Evolutionary conservation across 2,329 filamentous ascomycete genomes (phyloP).

Genomic region (Alternaria infectoria): DNA sequence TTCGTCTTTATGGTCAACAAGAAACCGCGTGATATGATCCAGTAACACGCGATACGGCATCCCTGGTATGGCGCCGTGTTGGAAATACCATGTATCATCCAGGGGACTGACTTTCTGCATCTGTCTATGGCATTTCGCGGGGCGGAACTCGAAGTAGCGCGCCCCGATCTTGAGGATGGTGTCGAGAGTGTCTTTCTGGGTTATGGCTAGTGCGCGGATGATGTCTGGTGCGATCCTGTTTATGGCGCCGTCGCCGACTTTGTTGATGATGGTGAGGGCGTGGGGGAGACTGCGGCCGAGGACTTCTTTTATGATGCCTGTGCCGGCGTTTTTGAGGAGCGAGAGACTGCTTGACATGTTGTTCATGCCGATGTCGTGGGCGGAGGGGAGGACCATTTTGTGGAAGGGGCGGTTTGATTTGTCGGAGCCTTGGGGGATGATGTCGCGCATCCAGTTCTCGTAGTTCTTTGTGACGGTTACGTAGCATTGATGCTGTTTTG

Average conservation of each 20-base stretch:
- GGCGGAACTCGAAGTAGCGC: slow-evolving; percentile 61
- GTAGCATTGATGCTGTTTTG: slow-evolving; percentile 52
- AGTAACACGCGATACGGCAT: slow-evolving; percentile 57
- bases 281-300: slow-evolving; percentile 32
- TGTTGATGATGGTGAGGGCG: slow-evolving; percentile 36
- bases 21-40: slow-evolving; percentile 50
- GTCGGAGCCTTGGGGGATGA: slow-evolving; percentile 50
- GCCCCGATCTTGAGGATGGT: slow-evolving; percentile 56
- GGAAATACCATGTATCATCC: slow-evolving; percentile 58
- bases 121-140: slow-evolving; percentile 55
- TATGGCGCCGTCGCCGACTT: slow-evolving; percentile 34
- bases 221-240: slow-evolving; percentile 50
- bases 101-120: slow-evolving; percentile 48
- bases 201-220: slow-evolving; percentile 57
- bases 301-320: slow-evolving; percentile 39
- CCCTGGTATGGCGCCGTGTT: slow-evolving; percentile 59
- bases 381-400: slow-evolving; percentile 54
- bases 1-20: slow-evolving; percentile 51
- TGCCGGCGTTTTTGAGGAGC: slow-evolving; percentile 49
- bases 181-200: slow-evolving; percentile 57
- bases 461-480: slow-evolving; percentile 55
- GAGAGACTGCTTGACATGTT: slow-evolving; percentile 53
- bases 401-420: slow-evolving; percentile 52
- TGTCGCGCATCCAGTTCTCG: slow-evolving; percentile 53
- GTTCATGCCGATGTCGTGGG: slow-evolving; percentile 62